Evolutionary conservation across 2,329 filamentous ascomycete species (phyloP).

Genomic region (Septoria linicola): DNA sequence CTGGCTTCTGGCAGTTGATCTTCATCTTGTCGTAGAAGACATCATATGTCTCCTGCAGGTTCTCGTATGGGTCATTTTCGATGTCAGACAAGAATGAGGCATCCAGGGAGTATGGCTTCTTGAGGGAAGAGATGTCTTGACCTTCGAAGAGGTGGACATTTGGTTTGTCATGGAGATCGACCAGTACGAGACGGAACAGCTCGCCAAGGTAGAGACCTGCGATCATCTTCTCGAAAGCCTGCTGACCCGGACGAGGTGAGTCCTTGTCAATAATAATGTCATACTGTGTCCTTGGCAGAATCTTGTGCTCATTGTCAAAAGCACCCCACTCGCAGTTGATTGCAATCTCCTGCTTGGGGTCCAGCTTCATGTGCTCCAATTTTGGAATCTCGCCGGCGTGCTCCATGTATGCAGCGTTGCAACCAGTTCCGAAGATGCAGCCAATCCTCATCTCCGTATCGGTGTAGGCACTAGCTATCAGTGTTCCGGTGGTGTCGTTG

Average conservation of each 20-base stretch:
- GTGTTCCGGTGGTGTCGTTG: slow-evolving; percentile 95
- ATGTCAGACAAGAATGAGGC: slow-evolving; percentile 90
- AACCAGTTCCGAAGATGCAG: slow-evolving; percentile 97
- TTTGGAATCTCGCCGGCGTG: slow-evolving; percentile 87
- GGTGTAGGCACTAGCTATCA: slow-evolving; percentile 97
- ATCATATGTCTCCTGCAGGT: slow-evolving; percentile 83
- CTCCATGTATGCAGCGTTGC: slow-evolving; percentile 99
- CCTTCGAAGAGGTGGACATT: slow-evolving; percentile 71
- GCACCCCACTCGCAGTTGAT: slow-evolving; percentile 99
- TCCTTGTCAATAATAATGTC: slow-evolving; percentile 46
- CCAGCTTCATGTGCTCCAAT: slow-evolving; percentile 85
- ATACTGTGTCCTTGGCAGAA: slow-evolving; percentile 77
- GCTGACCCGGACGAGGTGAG: slow-evolving; percentile 47
- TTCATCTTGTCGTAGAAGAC: slow-evolving; percentile 74
- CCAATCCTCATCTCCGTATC: slow-evolving; percentile 89
- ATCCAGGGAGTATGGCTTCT: slow-evolving; percentile 85
- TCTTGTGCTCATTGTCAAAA: slow-evolving; percentile 89
- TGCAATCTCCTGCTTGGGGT: slow-evolving; percentile 71
- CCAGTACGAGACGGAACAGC: slow-evolving; percentile 46
- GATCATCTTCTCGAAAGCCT: slow-evolving; percentile 49
- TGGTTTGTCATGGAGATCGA: slow-evolving; percentile 60
- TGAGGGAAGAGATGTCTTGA: slow-evolving; percentile 76
- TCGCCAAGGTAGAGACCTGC: slow-evolving; percentile 49
- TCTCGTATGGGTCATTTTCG: slow-evolving; percentile 93
- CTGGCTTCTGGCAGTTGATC: slow-evolving; percentile 68